Percentiles rank a stretch among this genome's conserved stretches.
These are phyloP conservation scores for Talaromyces sp. DNA, from an alignment of 2,329 filamentous ascomycete species.

Conservation along the genomic window DNA sequence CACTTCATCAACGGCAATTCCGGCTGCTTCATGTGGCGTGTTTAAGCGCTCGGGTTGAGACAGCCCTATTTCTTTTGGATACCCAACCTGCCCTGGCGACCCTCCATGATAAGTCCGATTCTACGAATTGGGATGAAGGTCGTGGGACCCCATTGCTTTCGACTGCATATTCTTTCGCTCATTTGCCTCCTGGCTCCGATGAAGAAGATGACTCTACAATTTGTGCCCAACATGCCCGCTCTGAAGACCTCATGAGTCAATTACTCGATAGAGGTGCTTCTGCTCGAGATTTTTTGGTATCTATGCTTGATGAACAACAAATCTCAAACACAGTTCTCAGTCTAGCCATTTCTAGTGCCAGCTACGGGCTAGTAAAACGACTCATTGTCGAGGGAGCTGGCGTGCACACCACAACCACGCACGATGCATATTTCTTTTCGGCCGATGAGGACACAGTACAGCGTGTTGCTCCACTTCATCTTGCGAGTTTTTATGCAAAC, in stretches of 20 bases:
- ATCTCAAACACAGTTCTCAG: slow-evolving; percentile 1
- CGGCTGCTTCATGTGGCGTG: slow-evolving; percentile 1
- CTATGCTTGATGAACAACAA: neutral
- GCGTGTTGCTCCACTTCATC: slow-evolving; percentile 3
- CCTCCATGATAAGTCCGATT: neutral
- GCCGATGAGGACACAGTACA: neutral
- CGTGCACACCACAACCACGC: neutral
- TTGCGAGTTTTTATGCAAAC: slow-evolving; percentile 5
- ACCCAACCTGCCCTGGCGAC: neutral
- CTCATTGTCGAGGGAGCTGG: slow-evolving; percentile 4
- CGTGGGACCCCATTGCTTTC: slow-evolving; percentile 4
- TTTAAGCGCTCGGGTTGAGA: slow-evolving; percentile 3
- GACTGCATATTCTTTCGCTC: slow-evolving; percentile 3
- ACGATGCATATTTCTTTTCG: neutral
- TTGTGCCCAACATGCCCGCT: neutral
- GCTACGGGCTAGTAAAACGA: slow-evolving; percentile 5
- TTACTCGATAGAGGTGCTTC: slow-evolving; percentile 6
- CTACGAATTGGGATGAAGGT: neutral
- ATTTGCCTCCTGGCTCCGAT: neutral
- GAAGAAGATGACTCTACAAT: slow-evolving; percentile 3
- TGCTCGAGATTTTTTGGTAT: slow-evolving; percentile 2
- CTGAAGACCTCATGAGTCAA: slow-evolving; percentile 5
- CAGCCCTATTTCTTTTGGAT: slow-evolving; percentile 4
- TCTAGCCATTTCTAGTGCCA: slow-evolving; percentile 6
- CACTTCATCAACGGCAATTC: slow-evolving; percentile 1